phyloP scores from a whole-genome alignment of 148 eudicot species.

The Nyssa sinensis region DNA sequence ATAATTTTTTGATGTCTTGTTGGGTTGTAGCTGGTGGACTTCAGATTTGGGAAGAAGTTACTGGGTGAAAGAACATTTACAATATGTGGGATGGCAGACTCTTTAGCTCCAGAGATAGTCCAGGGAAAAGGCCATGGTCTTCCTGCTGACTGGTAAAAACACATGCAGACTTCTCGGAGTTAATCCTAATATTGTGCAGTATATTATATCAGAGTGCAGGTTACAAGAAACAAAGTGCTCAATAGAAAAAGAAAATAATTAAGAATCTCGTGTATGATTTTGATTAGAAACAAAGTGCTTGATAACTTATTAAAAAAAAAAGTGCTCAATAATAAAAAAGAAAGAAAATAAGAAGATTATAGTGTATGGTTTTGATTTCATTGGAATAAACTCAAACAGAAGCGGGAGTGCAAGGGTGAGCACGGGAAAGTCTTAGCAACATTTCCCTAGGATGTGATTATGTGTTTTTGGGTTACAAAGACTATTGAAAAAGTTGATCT shows the following conservation, averaged over 20 bases:
- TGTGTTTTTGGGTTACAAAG: not conserved
- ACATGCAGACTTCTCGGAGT: not conserved
- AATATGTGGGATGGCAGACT: conserved; percentile 84
- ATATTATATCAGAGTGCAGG: not conserved
- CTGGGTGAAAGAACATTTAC: conserved; percentile 80
- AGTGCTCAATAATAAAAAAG: not conserved
- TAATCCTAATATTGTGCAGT: not conserved
- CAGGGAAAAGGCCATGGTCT: conserved; percentile 88
- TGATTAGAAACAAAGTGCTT: too few relatives aligned
- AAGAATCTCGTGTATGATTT: not conserved
- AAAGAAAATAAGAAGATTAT: not conserved
- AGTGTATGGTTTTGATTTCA: not conserved
- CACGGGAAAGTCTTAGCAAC: not conserved
- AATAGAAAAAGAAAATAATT: not conserved
- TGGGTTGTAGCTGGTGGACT: conserved; percentile 75
- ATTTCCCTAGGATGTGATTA: not conserved
- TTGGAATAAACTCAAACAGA: not conserved
- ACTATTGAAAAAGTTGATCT: not conserved
- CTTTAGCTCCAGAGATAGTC: conserved; percentile 94
- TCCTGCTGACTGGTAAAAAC: conserved; percentile 84
- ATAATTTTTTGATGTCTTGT: conserved; percentile 6
- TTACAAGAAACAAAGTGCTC: not conserved
- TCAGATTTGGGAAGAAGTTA: conserved; percentile 86
- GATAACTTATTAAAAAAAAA: too few relatives aligned
- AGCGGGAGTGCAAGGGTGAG: not conserved